Conservation (phyloP, 1,284 basidiomycete species). For the Pisolithus thermaeus region DNA sequence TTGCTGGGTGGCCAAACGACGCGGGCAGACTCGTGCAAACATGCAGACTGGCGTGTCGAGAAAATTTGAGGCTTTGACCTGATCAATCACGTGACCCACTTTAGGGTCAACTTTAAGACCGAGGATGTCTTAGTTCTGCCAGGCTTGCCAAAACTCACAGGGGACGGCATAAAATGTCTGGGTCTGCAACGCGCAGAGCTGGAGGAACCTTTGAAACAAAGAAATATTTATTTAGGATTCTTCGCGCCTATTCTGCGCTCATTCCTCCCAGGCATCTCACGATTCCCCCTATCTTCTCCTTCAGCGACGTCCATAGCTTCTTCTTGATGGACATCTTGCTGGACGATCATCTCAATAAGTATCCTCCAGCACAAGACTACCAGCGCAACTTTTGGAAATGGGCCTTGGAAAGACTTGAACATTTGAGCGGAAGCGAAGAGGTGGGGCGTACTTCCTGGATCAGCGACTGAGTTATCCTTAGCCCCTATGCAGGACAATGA, state of each 20-base stretch:
- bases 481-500: slow-evolving; percentile 43
- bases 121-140: too few relatives aligned
- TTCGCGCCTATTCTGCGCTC: slow-evolving; percentile 53
- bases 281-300: slow-evolving; percentile 33
- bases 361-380: slow-evolving; percentile 58
- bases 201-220: not conserved
- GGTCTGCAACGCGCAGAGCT: not conserved
- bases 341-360: slow-evolving; percentile 45
- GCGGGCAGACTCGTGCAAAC: slow-evolving; percentile 16
- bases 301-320: slow-evolving; percentile 43
- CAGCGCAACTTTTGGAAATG: slow-evolving; percentile 69
- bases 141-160: too few relatives aligned
- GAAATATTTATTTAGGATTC: slow-evolving; percentile 19
- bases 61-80: slow-evolving; percentile 16
- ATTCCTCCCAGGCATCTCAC: slow-evolving; percentile 35
- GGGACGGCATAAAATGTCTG: too few relatives aligned
- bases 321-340: slow-evolving; percentile 47
- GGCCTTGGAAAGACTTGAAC: slow-evolving; percentile 51
- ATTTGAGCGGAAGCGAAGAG: slow-evolving; percentile 32
- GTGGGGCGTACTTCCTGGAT: slow-evolving; percentile 24
- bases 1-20: slow-evolving; percentile 7
- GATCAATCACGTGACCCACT: slow-evolving; percentile 19
- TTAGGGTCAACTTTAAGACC: slow-evolving; percentile 11
- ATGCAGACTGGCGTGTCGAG: slow-evolving; percentile 9
- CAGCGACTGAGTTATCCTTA: slow-evolving; percentile 1